Percentiles rank a stretch among this genome's conserved stretches.
These are phyloP conservation scores for Acanthamoeba castellanii DNA, from an alignment of 208 protist species.

Conservation along the genomic window DNA sequence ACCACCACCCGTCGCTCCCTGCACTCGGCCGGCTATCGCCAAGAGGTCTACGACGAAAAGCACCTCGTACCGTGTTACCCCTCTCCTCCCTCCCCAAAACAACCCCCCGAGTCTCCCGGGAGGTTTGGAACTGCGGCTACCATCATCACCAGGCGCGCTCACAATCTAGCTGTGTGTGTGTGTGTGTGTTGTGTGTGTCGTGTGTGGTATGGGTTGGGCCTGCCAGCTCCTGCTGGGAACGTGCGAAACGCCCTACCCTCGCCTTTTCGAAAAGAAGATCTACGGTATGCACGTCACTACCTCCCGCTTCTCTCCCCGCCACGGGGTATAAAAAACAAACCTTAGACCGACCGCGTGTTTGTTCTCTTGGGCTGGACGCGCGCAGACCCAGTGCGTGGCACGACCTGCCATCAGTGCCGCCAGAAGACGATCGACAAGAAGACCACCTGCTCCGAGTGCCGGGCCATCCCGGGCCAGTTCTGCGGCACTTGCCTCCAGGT, in stretches of 20 bases:
- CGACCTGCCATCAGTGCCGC: conserved; percentile 21
- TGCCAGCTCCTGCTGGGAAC: background rate
- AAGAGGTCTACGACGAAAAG: background rate
- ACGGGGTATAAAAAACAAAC: no score
- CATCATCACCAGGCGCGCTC: no score
- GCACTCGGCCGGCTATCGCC: background rate
- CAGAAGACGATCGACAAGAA: conserved; percentile 34
- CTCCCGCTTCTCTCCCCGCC: background rate
- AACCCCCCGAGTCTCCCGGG: no score
- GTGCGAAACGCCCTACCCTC: background rate
- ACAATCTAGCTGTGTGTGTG: background rate
- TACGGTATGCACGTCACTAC: background rate
- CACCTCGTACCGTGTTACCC: background rate
- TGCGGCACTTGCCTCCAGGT: conserved; percentile 33
- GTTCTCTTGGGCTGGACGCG: no score
- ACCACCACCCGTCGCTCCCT: background rate
- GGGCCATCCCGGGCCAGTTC: conserved; percentile 24
- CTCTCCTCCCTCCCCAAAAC: background rate
- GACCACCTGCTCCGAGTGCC: background rate
- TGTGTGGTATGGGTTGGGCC: background rate
- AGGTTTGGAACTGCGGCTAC: background rate
- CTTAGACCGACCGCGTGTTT: no score
- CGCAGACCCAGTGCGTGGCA: background rate
- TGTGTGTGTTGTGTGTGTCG: background rate
- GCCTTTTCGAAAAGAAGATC: background rate